Evolutionary conservation across 352 stramenopile species (phyloP).

Genomic region (Phytopythium sindhum): DNA sequence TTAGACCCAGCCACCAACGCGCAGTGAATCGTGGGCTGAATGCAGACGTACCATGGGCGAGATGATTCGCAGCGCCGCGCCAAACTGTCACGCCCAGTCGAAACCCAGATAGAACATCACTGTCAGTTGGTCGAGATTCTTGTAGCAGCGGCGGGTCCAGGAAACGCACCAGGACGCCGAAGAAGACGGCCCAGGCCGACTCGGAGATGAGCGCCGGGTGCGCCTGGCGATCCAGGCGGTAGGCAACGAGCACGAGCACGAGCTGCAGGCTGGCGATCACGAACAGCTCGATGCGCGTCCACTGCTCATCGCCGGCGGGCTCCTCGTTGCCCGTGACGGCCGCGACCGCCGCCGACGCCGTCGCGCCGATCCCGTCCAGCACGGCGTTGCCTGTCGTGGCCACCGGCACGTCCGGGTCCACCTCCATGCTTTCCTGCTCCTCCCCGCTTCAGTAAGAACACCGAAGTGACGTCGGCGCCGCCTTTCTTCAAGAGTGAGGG

Average conservation of each 20-base stretch:
- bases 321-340: slow-evolving; percentile 18
- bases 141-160: background rate
- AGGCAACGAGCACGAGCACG: slow-evolving; percentile 74
- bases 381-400: slow-evolving; percentile 29
- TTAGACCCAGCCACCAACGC: background rate
- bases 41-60: slow-evolving; percentile 55
- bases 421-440: slow-evolving; percentile 13
- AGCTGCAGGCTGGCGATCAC: slow-evolving; percentile 81
- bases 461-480: background rate
- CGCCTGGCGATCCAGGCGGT: slow-evolving; percentile 68
- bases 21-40: background rate
- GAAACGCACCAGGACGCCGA: slow-evolving; percentile 67
- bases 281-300: slow-evolving; percentile 73
- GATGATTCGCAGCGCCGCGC: slow-evolving; percentile 67
- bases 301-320: slow-evolving; percentile 30
- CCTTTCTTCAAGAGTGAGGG: slow-evolving; percentile 3
- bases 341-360: slow-evolving; percentile 16
- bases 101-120: background rate
- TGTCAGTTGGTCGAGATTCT: background rate
- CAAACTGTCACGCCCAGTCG: slow-evolving; percentile 44
- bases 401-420: slow-evolving; percentile 14
- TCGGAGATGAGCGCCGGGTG: slow-evolving; percentile 73
- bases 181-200: slow-evolving; percentile 80
- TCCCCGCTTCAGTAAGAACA: background rate
- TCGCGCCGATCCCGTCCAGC: slow-evolving; percentile 21